Evolutionary conservation across 495 filamentous ascomycete species (phyloP), one percentile per base, ranked within the genome.

Genomic region (Penicillium ochrochloron): DNA sequence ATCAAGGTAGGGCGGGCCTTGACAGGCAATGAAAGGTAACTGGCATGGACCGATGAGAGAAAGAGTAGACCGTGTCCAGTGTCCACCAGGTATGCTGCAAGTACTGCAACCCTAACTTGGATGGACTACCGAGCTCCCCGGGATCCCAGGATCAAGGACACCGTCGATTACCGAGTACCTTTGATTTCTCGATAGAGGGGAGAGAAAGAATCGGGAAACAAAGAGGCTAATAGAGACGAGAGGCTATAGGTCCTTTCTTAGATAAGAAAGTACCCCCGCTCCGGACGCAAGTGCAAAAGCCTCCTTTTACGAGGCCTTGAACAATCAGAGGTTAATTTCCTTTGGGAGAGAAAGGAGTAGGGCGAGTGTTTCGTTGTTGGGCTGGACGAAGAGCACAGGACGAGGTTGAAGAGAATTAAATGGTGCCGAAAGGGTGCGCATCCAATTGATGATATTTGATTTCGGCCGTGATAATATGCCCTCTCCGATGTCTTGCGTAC

Each of bases 391-490:
- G 34, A 15, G 29, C 19, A 61, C 37, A 54, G 53, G 35, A 33
- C 21, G 50, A 48, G 41, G 34, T 35, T 34, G 57, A 59, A 54
- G 29, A 41, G 17, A 44, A 48, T 33, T 29, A 46, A 14, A 41
- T 44, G 50, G 29, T 48, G 44, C 4, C 19, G 5, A 31, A 17
- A 41, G 44, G 54, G 60, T 58, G 62, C 35, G 59, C 54, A 63
- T 63, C 41, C 61, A 70, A 70, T 73, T 66, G 63, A 66, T 66
- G 65, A 64, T 59, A 57, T 64, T 63, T 64, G 62, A 56, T 59
- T 39, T 23, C 57, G 53, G 33, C 33, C 51, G 52, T 39, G 35
- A 54, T 60, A 35, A 25, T 12, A 63, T 56, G 31, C 53, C 33
- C 33, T 56, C 48, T 25, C 14, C 23, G 48, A 25, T 29, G 48